These are phyloP conservation scores for Magnolia sinica DNA, from an alignment of 164 flowering plant genomes.

Conservation along the genomic window DNA sequence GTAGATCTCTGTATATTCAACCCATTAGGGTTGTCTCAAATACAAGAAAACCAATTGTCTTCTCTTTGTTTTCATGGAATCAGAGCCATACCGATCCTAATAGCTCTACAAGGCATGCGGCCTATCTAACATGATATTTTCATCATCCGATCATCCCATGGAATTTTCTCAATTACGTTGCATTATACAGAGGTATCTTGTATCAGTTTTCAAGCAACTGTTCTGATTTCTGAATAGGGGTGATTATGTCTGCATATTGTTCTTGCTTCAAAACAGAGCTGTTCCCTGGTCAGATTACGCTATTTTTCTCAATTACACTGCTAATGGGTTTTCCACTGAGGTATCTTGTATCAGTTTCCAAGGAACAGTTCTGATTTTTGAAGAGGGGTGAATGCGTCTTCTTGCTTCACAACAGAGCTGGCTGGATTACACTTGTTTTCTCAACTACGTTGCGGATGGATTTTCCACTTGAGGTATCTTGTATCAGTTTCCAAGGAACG, in stretches of 20 bases:
- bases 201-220: too few species aligned
- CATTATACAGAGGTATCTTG: neutral
- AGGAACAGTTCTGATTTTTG: neutral
- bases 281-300: neutral
- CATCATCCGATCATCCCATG: too few species aligned
- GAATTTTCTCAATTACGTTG: too few species aligned
- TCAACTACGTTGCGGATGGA: neutral
- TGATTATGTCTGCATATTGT: neutral
- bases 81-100: too few species aligned
- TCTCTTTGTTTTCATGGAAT: too few species aligned
- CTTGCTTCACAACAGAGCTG: neutral
- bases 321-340: neutral
- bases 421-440: neutral
- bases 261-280: neutral
- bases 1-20: too few species aligned
- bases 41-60: too few species aligned
- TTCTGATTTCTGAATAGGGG: neutral
- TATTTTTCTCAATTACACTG: neutral
- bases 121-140: too few species aligned
- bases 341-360: neutral
- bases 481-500: too few species aligned
- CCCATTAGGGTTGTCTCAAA: too few species aligned
- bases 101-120: too few species aligned
- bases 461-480: neutral
- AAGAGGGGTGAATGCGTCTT: neutral